Evolutionary conservation across 805 yeast species (phyloP), one percentile per base, ranked within the genome.

Genomic region (Metschnikowia lochheadii): DNA sequence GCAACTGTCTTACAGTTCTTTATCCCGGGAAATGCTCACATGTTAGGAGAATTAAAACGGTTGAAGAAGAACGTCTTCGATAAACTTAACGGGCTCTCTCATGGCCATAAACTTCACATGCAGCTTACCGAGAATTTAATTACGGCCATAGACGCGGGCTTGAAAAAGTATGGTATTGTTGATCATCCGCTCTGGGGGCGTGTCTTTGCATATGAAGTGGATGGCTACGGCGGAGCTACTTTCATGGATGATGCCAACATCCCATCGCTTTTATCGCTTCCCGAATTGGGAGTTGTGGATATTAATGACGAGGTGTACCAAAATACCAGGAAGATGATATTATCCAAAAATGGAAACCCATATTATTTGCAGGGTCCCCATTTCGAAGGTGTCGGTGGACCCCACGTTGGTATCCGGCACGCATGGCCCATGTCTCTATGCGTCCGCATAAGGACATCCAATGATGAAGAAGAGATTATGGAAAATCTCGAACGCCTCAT

Each of bases 341-440:
- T 88, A 20, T 74, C 83, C 2, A 80, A 78, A 49, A 59, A 67
- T 5, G 94, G 94, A 0, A 89, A 89, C 63, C 96, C 97, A 0
- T 89, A 87, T 65, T 89, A 69, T 59, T 68, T 87, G 40, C 64
- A 68, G 38, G 96, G 96, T 0, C 57, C 60, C 4, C 67, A 65
- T 54, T 85, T 90, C 61, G 75, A 78, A 56, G 96, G 96, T 0
- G 78, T 90, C 53, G 96, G 97, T 0, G 96, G 96, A 0, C 97
- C 97, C 0, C 97, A 89, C 64, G 80, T 89, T 39, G 96, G 96
- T 1, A 76, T 85, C 20, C 70, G 75, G 18, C 76, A 83, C 62
- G 96, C 95, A 0, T 89, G 97, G 97, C 96, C 96, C 13, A 85
- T 89, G 96, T 82, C 90, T 33, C 69, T 86, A n/a, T 68, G 89